Evolutionary conservation across 495 filamentous ascomycete genomes (phyloP), one percentile per base, ranked within the genome.

Genomic region (Saxophila tyrrhenica): DNA sequence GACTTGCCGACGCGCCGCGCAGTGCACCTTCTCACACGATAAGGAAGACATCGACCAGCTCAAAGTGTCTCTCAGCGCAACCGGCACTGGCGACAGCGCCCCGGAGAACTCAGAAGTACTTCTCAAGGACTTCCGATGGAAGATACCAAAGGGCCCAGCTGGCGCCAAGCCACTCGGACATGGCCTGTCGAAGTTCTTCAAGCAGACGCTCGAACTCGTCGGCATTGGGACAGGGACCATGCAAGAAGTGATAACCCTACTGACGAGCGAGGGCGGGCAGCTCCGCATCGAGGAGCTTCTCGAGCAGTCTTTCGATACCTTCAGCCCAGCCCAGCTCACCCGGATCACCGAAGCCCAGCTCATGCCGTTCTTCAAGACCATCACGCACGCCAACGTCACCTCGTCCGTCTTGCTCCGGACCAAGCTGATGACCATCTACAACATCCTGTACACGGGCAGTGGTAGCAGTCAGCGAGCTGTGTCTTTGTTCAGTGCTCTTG

Each of bases 371-470:
- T 65, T 80, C 39, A 61, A 66, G 49, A 72, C 68, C 17, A 69
- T 85, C 44, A 70, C 77, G 17, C 68, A 79, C 59, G 67, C 69
- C 2, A 67, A 76, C 21, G 71, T 83, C 7, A 35, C 29, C 57
- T 76, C 16, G 65, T 69, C 7, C 83, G 81, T 0, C 60, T 77
- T 25, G 65, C 81, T 1, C 61, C 83, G 3, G 78, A 83, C 56
- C 70, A 68, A 35, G 62, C 72, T 5, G 69, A 83, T 32, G 75
- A 67, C 20, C 80, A 73, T 1, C 79, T 84, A 29, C 81, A 76
- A 63, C 80, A 73, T 50, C 71, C 73, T 56, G 58, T 84, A 17
- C 80, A 70, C 54, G 78, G 81, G 29, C 29, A 13, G 13, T 20
- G 59, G 65, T 15, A 62, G 54, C 46, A 79, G 81, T 19, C 64